Base-by-base conservation (phyloP, 345 rosid genomes). In the Rhizophora apiculata region DNA sequence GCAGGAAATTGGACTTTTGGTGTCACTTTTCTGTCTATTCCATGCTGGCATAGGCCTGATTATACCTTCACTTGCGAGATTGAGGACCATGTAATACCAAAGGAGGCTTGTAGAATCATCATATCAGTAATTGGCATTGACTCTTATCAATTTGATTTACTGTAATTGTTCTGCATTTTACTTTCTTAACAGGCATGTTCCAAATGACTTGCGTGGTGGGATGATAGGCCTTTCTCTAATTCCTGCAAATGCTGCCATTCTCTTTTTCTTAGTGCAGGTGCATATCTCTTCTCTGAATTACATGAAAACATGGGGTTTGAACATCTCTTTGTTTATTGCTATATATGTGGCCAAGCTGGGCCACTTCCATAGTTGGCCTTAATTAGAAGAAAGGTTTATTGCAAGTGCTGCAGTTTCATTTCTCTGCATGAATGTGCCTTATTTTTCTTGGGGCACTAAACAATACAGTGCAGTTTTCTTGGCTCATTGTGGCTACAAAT, bases 121-220 rank as follows among this genome's bases (percentile, higher is more conserved):
- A 43, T 36, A 15, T 6, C 67, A 65, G 19, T 56, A 29, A 13
- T 34, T 55, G 19, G 11, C 55, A 8, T 57, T 51, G 55, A 52
- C 60, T 63, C 43, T 63, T 72, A 64, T 67, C 20, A 31, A 20
- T 53, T 65, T 21, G 43, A 56, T 56, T 58, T n/a, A 68, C 22
- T 71, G 51, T 71, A 43, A 32, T 60, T 43, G 32, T 34, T 66
- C 20, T 72, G 55, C 52, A 77, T 59, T 32, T 72, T 24, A 67
- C 63, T 32, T 48, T 71, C 56, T 68, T 65, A 29, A 30, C 68
- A 95, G 99, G 89, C 88, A 88, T 82, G 96, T 95, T 15, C 98
- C 96, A 39, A 87, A 84, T 80, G 92, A 92, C 70, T 74, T 89
- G 83, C 96, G 98, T 75, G 99, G 96, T 73, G 98, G 99, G 77